phyloP scores from a whole-genome alignment of 768 basidiomycete genomes.

The Russula earlei region DNA sequence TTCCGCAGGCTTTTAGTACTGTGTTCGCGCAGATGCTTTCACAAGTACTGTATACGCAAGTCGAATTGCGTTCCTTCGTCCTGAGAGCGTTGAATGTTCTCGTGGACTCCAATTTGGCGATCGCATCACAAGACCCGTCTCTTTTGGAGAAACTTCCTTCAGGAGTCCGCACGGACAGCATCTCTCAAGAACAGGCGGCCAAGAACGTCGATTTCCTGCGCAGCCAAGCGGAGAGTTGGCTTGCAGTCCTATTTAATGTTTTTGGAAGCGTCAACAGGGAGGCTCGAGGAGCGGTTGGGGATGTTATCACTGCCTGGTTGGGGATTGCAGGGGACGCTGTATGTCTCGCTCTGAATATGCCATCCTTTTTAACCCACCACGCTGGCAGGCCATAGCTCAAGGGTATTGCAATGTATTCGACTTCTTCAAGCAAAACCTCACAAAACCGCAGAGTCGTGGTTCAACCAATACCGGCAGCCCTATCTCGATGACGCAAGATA shows the following conservation, averaged over 20 bases:
- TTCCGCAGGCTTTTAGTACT: conserved; percentile 56
- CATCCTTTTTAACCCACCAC: neutral
- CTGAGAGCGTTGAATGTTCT: conserved; percentile 73
- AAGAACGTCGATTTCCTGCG: conserved; percentile 65
- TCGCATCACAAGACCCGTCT: conserved; percentile 34
- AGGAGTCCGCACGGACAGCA: conserved; percentile 24
- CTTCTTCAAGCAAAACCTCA: conserved; percentile 59
- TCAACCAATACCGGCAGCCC: conserved; percentile 35
- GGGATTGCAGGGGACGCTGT: conserved; percentile 57
- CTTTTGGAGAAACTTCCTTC: conserved; percentile 24
- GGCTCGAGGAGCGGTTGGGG: conserved; percentile 65
- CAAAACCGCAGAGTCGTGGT: conserved; percentile 29
- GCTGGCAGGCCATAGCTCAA: conserved; percentile 56
- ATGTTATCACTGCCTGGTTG: conserved; percentile 83
- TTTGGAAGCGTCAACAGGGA: conserved; percentile 80
- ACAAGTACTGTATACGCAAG: conserved; percentile 85
- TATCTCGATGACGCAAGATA: conserved; percentile 66
- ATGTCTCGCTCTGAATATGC: neutral
- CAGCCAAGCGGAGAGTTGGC: conserved; percentile 82
- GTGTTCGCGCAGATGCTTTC: conserved; percentile 85
- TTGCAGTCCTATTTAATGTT: conserved; percentile 95
- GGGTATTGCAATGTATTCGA: conserved; percentile 72
- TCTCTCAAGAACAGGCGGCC: conserved; percentile 51
- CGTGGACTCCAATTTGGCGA: conserved; percentile 66
- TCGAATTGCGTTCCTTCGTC: conserved; percentile 71